phyloP scores from a whole-genome alignment of 2,329 filamentous ascomycete genomes.

The Magnaporthales sp. region DNA sequence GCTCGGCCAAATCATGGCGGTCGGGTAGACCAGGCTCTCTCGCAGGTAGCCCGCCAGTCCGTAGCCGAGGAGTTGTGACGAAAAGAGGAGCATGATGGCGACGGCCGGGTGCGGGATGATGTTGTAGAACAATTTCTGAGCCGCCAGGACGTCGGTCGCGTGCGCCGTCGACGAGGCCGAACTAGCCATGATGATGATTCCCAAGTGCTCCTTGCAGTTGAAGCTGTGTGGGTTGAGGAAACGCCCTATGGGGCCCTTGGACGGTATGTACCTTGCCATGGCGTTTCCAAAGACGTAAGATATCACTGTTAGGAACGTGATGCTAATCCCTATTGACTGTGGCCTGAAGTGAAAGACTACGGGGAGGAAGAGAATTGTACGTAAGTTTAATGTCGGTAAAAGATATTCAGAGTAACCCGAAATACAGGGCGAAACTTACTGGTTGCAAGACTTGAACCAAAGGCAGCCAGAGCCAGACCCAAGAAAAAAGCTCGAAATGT shows the following conservation, averaged over 20 bases:
- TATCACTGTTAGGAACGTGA: conserved; percentile 35
- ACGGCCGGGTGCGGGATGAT: conserved; percentile 26
- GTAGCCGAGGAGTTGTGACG: conserved; percentile 39
- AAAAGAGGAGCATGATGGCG: conserved; percentile 34
- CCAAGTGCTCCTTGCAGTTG: conserved; percentile 16
- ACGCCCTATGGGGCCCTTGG: conserved; percentile 20
- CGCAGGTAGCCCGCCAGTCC: conserved; percentile 38
- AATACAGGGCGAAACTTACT: not conserved
- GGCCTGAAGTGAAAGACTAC: conserved; percentile 36
- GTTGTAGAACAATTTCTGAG: conserved; percentile 37
- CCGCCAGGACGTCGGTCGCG: conserved; percentile 30
- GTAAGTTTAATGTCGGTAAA: not conserved
- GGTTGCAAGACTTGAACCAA: not conserved
- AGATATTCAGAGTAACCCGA: not conserved
- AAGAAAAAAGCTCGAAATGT: conserved; percentile 12
- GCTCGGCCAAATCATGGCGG: conserved; percentile 35
- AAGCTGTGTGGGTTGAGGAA: conserved; percentile 18
- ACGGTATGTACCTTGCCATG: conserved; percentile 26
- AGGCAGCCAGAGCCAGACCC: conserved; percentile 4
- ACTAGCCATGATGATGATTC: conserved; percentile 14
- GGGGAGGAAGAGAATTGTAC: not conserved
- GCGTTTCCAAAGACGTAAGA: conserved; percentile 31
- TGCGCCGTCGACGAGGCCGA: conserved; percentile 12
- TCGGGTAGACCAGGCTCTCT: conserved; percentile 34
- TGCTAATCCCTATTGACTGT: conserved; percentile 31